Evolutionary conservation across 1,284 basidiomycete genomes (phyloP).

Genomic region (Austroboletus niveus): DNA sequence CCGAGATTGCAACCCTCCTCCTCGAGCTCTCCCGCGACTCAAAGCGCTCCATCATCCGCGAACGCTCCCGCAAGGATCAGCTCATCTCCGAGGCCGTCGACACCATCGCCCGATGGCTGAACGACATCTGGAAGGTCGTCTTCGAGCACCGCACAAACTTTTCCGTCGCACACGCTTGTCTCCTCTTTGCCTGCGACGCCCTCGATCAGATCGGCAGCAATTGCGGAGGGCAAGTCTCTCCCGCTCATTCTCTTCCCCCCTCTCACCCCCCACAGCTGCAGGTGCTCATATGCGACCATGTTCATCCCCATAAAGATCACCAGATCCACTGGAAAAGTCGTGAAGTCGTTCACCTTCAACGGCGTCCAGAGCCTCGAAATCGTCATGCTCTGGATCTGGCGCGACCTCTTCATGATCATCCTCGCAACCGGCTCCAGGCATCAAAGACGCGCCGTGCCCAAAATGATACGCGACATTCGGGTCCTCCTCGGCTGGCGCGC

Average conservation of each 20-base stretch:
- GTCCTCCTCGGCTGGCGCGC: conserved; percentile 45
- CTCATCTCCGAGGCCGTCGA: conserved; percentile 53
- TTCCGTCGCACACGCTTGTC: conserved; percentile 50
- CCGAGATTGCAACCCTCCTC: conserved; percentile 49
- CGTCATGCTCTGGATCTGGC: conserved; percentile 64
- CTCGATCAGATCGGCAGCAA: conserved; percentile 43
- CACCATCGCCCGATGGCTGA: conserved; percentile 54
- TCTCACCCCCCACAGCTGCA: conserved; percentile 20
- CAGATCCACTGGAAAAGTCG: conserved; percentile 38
- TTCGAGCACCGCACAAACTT: conserved; percentile 57
- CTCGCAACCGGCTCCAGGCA: conserved; percentile 39
- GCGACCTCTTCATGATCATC: conserved; percentile 59
- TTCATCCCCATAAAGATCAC: conserved; percentile 47
- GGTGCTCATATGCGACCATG: conserved; percentile 39
- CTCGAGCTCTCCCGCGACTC: conserved; percentile 50
- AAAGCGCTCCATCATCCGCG: conserved; percentile 50
- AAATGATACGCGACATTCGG: conserved; percentile 58
- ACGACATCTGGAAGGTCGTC: conserved; percentile 56
- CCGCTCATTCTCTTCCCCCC: background rate
- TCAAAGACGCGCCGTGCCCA: conserved; percentile 40
- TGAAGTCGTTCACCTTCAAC: conserved; percentile 51
- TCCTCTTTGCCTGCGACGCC: conserved; percentile 48
- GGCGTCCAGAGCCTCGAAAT: conserved; percentile 49
- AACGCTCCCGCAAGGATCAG: conserved; percentile 50
- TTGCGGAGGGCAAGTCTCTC: conserved; percentile 44